Percentiles rank a stretch among this genome's conserved stretches.
Evolutionary conservation across 305 asterid species (phyloP).

Genomic region (Stenogyne calaminthoides): DNA sequence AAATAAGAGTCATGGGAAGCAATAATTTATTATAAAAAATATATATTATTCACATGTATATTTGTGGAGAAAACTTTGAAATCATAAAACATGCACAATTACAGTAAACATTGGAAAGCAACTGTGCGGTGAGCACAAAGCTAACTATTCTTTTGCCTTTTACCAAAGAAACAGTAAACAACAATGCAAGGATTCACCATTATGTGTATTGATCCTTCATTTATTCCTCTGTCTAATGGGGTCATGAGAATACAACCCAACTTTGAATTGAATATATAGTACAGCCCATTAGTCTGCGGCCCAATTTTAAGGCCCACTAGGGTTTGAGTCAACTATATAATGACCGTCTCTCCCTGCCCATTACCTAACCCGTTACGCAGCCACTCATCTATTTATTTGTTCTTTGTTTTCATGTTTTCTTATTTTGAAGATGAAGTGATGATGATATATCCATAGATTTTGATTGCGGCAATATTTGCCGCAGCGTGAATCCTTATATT

Average conservation of each 20-base stretch:
- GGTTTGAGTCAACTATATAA: neutral
- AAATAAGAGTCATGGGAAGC: too few species aligned
- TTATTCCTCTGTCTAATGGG: too few species aligned
- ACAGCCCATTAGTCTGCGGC: neutral
- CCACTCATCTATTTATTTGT: neutral
- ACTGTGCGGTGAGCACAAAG: too few species aligned
- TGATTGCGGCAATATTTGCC: slow-evolving; percentile 33
- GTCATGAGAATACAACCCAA: too few species aligned
- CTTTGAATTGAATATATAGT: neutral
- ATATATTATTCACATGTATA: too few species aligned
- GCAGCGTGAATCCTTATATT: slow-evolving; percentile 34
- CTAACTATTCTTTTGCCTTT: too few species aligned
- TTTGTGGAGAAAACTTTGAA: too few species aligned
- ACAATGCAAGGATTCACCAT: too few species aligned
- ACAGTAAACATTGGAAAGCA: too few species aligned
- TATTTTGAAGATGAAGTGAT: slow-evolving; percentile 26
- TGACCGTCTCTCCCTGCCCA: neutral
- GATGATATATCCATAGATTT: slow-evolving; percentile 31
- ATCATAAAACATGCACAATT: too few species aligned
- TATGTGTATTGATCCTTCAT: fast-evolving
- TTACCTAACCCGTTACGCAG: neutral
- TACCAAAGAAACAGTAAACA: too few species aligned
- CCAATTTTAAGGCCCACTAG: neutral
- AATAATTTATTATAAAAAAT: too few species aligned
- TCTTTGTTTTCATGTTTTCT: neutral